Evolutionary conservation across 805 yeast species (phyloP), one percentile per base, ranked within the genome.

Genomic region (Yamadazyma endophytica): DNA sequence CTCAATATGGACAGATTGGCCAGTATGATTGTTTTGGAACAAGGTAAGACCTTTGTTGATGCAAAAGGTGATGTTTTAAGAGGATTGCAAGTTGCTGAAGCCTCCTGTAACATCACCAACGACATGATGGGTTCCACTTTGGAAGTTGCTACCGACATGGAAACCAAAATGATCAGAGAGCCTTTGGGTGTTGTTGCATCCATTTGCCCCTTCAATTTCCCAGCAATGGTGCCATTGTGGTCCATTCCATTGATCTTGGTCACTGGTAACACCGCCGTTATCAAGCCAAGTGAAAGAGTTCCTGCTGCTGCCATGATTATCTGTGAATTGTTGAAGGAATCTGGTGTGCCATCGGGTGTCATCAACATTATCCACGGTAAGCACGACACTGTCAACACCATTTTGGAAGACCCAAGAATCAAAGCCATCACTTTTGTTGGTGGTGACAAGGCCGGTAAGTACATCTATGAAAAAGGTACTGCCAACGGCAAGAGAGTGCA

Each of bases 151-250:
- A 63, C 70, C 12, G 83, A 79, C 46, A 81, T 81, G 88, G 87
- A 81, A 52, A 82, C 89, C 18, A 70, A 78, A 46, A 78, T 79
- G 83, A 82, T 65, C 30, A 73, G 88, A 46, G 82, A 76, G 54
- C 86, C 86, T 26, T 62, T 81, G 38, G 90, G 90, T 19, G 84
- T 82, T 6, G 74, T 82, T 37, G 87, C 81, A 11, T 82, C 88
- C 15, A 82, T 82, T 47, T 76, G 82, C 42, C 90, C 90, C 13
- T 82, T 82, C 66, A 82, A 82, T 62, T 82, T 82, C 75, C 90
- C 90, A 16, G 89, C 86, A 26, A 82, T 82, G 90, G 84, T 83
- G 44, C 82, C 82, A 7, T 64, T 77, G 44, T 77, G 84, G 84
- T 68, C 79, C 17, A 59, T 77, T 34, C 84, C 84, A 6, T 64